These are phyloP conservation scores for Eucalyptus regnans DNA, from an alignment of 345 rosid species.

Conservation along the genomic window DNA sequence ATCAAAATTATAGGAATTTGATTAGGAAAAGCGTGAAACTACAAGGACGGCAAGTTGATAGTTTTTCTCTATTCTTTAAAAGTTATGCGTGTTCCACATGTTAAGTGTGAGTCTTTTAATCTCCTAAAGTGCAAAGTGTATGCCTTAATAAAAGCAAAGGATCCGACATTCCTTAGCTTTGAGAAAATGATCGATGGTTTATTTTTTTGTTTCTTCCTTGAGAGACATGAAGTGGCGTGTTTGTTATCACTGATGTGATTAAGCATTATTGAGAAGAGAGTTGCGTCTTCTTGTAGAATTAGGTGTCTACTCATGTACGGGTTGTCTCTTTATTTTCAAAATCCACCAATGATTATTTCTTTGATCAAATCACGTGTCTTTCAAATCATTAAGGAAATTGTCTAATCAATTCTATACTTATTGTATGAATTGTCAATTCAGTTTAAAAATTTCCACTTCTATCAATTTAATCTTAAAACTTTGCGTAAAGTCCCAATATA, in stretches of 20 bases:
- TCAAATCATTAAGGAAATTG: background rate
- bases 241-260: background rate
- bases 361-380: background rate
- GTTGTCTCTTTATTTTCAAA: background rate
- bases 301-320: background rate
- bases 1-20: background rate
- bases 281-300: background rate
- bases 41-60: background rate
- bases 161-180: background rate
- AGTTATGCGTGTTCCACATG: background rate
- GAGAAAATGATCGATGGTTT: background rate
- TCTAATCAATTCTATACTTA: background rate
- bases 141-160: background rate
- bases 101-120: background rate
- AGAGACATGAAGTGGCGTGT: background rate
- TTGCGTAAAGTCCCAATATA: rapidly evolving
- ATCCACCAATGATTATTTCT: background rate
- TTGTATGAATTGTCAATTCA: background rate
- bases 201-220: background rate
- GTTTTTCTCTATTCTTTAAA: background rate
- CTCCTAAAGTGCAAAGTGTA: background rate
- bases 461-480: background rate
- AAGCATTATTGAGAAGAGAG: background rate
- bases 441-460: rapidly evolving
- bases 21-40: background rate